These are phyloP conservation scores for Debaryomyces sp. DNA, from an alignment of 1,139 yeast species.

Conservation along the genomic window DNA sequence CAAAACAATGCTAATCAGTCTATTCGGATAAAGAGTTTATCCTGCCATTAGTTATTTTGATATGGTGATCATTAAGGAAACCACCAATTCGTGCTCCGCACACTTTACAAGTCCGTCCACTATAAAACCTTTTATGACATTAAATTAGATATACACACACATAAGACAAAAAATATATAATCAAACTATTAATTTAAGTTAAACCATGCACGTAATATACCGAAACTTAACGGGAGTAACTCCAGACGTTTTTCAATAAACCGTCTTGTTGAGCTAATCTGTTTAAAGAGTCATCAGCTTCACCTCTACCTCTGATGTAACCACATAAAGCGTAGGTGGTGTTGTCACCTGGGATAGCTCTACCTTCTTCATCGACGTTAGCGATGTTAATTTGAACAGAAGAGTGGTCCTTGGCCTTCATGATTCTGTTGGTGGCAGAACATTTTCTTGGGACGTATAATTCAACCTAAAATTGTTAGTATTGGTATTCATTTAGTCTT, in stretches of 20 bases:
- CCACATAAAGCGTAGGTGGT: slow-evolving; percentile 97
- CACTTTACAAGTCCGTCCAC: neutral
- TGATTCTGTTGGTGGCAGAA: slow-evolving; percentile 99
- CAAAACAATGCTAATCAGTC: neutral
- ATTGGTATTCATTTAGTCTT: slow-evolving; percentile 9
- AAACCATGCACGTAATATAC: slow-evolving; percentile 11
- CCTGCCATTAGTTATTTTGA: neutral
- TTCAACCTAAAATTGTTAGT: slow-evolving; percentile 74
- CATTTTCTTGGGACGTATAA: slow-evolving; percentile 99
- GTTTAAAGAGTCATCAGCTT: slow-evolving; percentile 98
- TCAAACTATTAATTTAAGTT: slow-evolving; percentile 8
- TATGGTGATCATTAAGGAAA: neutral
- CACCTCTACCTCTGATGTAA: slow-evolving; percentile 78
- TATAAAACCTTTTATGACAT: slow-evolving; percentile 15
- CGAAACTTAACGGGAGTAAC: slow-evolving; percentile 89
- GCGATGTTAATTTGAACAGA: slow-evolving; percentile 79
- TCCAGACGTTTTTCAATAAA: slow-evolving; percentile 97
- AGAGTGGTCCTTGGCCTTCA: slow-evolving; percentile 99
- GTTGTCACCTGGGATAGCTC: slow-evolving; percentile 88
- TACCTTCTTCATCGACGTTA: slow-evolving; percentile 86
- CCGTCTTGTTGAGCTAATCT: slow-evolving; percentile 99
- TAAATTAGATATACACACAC: slow-evolving; percentile 23
- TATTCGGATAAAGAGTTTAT: neutral
- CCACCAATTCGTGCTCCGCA: slow-evolving; percentile 2
- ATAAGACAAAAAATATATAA: slow-evolving; percentile 14